phyloP scores from a whole-genome alignment of 331 rosid genomes.

The Quercus lobata region DNA sequence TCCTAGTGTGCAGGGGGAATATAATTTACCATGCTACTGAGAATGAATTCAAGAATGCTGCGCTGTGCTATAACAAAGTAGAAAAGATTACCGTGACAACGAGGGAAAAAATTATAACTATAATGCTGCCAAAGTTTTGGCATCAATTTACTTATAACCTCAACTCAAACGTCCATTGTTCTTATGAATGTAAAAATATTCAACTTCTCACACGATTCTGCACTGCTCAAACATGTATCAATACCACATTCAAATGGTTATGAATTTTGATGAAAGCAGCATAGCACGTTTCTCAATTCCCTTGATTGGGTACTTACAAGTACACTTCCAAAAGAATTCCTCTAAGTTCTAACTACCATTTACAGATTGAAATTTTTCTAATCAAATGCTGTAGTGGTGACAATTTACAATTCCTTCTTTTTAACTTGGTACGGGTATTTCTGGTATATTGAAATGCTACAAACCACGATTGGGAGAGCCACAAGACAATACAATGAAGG shows the following conservation, averaged over 20 bases:
- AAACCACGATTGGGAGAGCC: constrained; percentile 83
- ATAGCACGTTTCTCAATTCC: not conserved
- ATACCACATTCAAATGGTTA: constrained; percentile 7
- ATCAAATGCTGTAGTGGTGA: constrained; percentile 3
- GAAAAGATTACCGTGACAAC: no score
- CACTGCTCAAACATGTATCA: constrained; percentile 12
- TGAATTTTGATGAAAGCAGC: not conserved
- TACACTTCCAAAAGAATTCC: constrained; percentile 25
- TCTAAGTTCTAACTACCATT: constrained; percentile 19
- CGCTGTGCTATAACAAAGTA: no score
- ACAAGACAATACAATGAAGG: constrained; percentile 81
- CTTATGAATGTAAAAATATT: not conserved
- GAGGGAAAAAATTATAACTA: no score
- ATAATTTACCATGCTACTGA: no score
- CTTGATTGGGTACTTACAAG: constrained; percentile 8
- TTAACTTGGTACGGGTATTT: constrained; percentile 75
- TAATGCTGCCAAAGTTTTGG: not conserved
- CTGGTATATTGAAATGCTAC: constrained; percentile 85
- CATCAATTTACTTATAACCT: not conserved
- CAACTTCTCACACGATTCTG: constrained; percentile 3
- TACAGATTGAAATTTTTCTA: constrained; percentile 27
- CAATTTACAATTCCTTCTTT: constrained; percentile 54
- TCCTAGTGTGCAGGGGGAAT: no score
- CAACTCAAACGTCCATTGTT: not conserved
- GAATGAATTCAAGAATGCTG: no score